Evolutionary conservation across 1,284 basidiomycete genomes (phyloP), one percentile per base, ranked within the genome.

Genomic region (Waitea zeae): DNA sequence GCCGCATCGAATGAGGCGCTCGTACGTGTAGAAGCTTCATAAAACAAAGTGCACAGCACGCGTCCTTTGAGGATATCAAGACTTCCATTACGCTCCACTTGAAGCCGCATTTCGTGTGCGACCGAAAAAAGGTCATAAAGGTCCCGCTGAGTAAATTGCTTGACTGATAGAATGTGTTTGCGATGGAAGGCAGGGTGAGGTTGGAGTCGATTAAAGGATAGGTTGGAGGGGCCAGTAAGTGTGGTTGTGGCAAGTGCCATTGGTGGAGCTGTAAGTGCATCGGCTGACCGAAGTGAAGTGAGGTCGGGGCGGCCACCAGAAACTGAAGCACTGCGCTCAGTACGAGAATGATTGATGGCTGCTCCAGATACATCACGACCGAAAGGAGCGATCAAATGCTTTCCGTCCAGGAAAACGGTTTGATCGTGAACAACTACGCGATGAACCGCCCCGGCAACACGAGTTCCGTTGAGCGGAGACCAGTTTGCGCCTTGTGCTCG

Each of bases 1-100:
- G 95, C 95, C 5, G 93, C 84, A 54, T 99, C 93, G 50, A 99
- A 99, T n/a, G 93, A 97, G 12, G 81, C 70, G 40, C 82, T 87
- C 2, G 95, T 99, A 36, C 95, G 70, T 1, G 95, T 99, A 6
- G 90, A 96, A 2, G 95, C 88, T 54, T 99, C 95, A 57, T 93
- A 99, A 67, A 99, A 99, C 27, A 96, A 56, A n/a, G 81, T 93
- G 50, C 84, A 90, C 3, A 99, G 69, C 1, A 99, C 80, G 42
- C 80, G 84, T 32, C 93, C 93, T 42, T 79, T 82, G 28, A 98
- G 65, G 35, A 97, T 73, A 49, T 98, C 90, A 38, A 97, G 64
- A 3, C 73, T 72, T 3, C 92, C 89, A 45, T 78, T 81, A 27
- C 90, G 75, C 58, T 99, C 95, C 18, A 97, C 90, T 50, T 90